Evolutionary conservation across 257 asterid genomes (phyloP), one percentile per base, ranked within the genome.

Genomic region (Ehretia macrophylla): DNA sequence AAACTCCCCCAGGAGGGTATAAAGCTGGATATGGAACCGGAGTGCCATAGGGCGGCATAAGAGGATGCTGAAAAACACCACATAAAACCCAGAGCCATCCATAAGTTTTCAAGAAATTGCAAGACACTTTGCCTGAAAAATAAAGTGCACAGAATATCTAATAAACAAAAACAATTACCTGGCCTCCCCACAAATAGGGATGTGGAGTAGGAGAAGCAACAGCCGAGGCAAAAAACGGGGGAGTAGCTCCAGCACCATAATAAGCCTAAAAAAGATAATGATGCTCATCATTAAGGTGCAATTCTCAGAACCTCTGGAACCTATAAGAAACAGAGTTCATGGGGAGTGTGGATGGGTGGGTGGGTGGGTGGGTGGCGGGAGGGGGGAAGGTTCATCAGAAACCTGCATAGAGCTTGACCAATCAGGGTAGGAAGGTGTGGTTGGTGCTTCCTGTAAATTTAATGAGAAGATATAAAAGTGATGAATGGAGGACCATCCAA

Each of bases 1-100:
- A 88, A 71, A 86, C 90, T 68, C 90, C 96, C 39, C 86, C 89
- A 32, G 90, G 94, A 77, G 95, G 91, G 79, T 86, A 92, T 18
- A 92, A 46, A 68, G 96, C 88, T 60, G 94, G 95, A 75, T 88
- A 92, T 17, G 98, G 97, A 75, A 92, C 92, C 49, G 98, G 94
- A 66, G 95, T 88, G 64, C 98, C 98, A 70, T 88, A 92, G 64
- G 95, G 97, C 56, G 97, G 80, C 95, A 92, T 88, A 75, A 88
- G 51, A 64, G 98, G 97, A 73, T 92, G 98, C 97, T 92, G 90
- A 47, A 47, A 45, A 60, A 49, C 53, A 54, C 35, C 58, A 38
- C 19, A 45, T 51, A 58, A 17, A 40, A 40, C 45, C 47, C 6
- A n/a, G 47, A 55, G 32, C n/a, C 13, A 54, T 38, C 20, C 53